phyloP scores from a whole-genome alignment of 257 asterid species.

The Petrea volubilis region DNA sequence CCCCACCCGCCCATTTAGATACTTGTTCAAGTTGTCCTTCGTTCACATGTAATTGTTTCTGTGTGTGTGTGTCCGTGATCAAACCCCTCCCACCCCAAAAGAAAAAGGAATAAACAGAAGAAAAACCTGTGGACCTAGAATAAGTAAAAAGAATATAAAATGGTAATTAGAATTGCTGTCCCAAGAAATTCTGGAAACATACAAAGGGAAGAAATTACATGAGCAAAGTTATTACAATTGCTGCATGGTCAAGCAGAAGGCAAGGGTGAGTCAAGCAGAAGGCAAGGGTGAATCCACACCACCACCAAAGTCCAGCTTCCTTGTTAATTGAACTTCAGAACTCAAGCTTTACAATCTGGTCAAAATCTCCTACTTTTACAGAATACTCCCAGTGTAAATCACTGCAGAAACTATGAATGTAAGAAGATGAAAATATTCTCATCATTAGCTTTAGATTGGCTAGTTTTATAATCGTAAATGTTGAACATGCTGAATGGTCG shows the following conservation, averaged over 20 bases:
- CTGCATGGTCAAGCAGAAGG: conserved; percentile 2
- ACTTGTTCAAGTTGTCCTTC: not conserved
- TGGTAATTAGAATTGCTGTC: not conserved
- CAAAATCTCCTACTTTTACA: not conserved
- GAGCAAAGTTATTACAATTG: not conserved
- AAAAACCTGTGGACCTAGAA: not conserved
- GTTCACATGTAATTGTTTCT: not conserved
- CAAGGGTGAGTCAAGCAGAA: not conserved
- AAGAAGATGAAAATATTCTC: not conserved
- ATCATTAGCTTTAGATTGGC: not conserved
- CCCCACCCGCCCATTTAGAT: not conserved
- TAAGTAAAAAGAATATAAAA: not conserved
- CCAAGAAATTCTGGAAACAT: not conserved
- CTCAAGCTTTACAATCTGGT: not conserved
- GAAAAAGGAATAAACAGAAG: not conserved
- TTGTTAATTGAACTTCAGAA: not conserved
- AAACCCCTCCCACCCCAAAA: no score
- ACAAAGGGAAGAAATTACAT: not conserved
- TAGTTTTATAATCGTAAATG: not conserved
- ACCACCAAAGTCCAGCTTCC: not conserved
- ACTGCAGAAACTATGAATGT: not conserved
- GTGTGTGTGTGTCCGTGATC: not conserved
- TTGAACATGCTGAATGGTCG: not conserved
- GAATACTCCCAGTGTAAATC: not conserved
- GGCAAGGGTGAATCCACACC: not conserved